Percentiles rank a stretch among this genome's conserved stretches.
Evolutionary conservation across 345 rosid species (phyloP).

Genomic region (rapeseed (Brassica napus)): DNA sequence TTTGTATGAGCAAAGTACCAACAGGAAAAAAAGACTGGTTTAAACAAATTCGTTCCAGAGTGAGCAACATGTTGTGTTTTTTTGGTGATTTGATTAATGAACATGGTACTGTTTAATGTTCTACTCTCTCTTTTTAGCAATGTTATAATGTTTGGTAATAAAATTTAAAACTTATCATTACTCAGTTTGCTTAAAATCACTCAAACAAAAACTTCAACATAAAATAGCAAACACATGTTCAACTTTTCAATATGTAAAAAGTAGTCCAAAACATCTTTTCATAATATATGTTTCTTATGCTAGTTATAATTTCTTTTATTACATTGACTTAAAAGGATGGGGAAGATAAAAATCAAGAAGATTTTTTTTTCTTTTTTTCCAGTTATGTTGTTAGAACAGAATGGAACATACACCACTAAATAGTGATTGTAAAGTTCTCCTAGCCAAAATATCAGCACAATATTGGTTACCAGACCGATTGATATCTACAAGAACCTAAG

Average conservation of each 20-base stretch:
- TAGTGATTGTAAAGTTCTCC: not conserved
- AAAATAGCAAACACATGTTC: not conserved
- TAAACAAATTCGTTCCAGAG: not conserved
- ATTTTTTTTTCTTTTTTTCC: not conserved
- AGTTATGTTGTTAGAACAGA: not conserved
- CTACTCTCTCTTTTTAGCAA: not conserved
- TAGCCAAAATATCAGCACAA: not conserved
- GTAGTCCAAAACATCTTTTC: not conserved
- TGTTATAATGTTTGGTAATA: not conserved
- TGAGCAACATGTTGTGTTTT: not conserved
- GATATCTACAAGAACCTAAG: not conserved
- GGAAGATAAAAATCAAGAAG: not conserved
- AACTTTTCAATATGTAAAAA: not conserved
- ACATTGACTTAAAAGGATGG: not conserved
- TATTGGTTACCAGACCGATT: not conserved
- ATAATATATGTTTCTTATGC: not conserved
- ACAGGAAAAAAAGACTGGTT: not conserved
- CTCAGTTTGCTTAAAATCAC: not conserved
- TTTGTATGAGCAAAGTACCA: not conserved
- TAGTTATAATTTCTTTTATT: no score
- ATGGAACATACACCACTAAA: not conserved
- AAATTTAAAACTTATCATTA: not conserved
- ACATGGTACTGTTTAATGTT: not conserved
- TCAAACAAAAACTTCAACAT: not conserved
- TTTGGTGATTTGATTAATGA: not conserved